These are phyloP conservation scores for Barnettozyma salicaria DNA, from an alignment of 805 yeast genomes.

Conservation along the genomic window DNA sequence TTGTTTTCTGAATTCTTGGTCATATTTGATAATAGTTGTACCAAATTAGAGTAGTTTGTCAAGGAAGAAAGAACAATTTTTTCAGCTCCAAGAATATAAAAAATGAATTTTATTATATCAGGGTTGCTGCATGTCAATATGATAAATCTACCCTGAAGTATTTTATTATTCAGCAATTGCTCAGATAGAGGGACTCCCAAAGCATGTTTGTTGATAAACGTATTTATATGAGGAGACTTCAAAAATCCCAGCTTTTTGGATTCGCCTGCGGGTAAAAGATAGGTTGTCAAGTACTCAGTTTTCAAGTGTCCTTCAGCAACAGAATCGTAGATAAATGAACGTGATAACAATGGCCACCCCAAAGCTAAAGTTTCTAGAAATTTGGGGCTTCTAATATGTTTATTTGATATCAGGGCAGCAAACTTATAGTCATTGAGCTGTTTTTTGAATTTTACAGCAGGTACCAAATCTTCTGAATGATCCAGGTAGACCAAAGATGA, in stretches of 20 bases:
- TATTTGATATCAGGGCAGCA: constrained; percentile 53
- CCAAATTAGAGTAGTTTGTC: constrained; percentile 7
- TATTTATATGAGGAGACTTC: constrained; percentile 44
- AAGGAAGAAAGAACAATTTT: constrained; percentile 7
- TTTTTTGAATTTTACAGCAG: constrained; percentile 7
- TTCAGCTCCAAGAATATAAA: constrained; percentile 41
- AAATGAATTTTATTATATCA: constrained; percentile 35
- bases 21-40: not conserved
- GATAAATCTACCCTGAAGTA: constrained; percentile 19
- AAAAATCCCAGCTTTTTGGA: constrained; percentile 39
- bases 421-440: constrained; percentile 34
- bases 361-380: constrained; percentile 71
- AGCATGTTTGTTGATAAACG: constrained; percentile 36
- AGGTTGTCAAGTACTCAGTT: constrained; percentile 40
- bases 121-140: constrained; percentile 20
- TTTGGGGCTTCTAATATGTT: constrained; percentile 60
- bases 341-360: constrained; percentile 81
- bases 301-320: constrained; percentile 27
- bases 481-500: constrained; percentile 21
- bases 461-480: constrained; percentile 6
- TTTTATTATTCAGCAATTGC: constrained; percentile 38
- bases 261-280: constrained; percentile 68
- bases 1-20: constrained; percentile 15
- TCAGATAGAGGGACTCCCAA: constrained; percentile 27
- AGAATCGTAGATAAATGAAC: constrained; percentile 49